phyloP scores from a whole-genome alignment of 2,329 filamentous ascomycete species.

The Aspergillus hortae region DNA sequence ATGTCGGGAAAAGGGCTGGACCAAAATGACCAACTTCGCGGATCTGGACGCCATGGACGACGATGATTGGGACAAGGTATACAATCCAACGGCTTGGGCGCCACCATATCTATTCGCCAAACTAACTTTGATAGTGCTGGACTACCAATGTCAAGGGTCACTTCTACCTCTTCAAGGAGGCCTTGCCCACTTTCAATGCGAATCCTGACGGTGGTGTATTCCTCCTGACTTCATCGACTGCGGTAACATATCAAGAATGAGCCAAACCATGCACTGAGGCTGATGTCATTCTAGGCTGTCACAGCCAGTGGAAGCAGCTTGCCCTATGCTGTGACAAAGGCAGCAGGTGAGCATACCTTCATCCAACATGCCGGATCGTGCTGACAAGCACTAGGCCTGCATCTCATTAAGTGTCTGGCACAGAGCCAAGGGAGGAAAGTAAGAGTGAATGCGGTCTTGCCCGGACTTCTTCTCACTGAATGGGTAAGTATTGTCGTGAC shows the following conservation, averaged over 20 bases:
- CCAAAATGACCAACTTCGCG: constrained; percentile 54
- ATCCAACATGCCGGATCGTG: constrained; percentile 6
- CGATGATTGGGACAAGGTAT: constrained; percentile 61
- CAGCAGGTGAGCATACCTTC: constrained; percentile 52
- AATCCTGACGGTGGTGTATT: constrained; percentile 63
- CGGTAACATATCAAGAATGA: constrained; percentile 38
- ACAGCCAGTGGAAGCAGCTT: constrained; percentile 54
- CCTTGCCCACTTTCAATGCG: constrained; percentile 55
- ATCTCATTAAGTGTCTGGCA: constrained; percentile 64
- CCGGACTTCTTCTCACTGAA: constrained; percentile 64
- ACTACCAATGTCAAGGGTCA: constrained; percentile 59
- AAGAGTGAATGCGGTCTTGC: constrained; percentile 62
- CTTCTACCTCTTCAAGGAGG: constrained; percentile 53
- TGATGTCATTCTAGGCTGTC: constrained; percentile 37
- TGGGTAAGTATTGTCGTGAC: constrained; percentile 49
- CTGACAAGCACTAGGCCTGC: constrained; percentile 45
- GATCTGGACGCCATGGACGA: constrained; percentile 58
- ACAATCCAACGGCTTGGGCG: neutral
- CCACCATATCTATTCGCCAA: neutral
- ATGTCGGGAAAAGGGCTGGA: constrained; percentile 53
- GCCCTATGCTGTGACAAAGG: constrained; percentile 76
- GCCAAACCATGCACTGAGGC: neutral
- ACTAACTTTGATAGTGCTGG: constrained; percentile 49
- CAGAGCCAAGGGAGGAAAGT: constrained; percentile 60
- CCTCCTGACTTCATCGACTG: constrained; percentile 61